Evolutionary conservation across 1,139 yeast species (phyloP).

Genomic region (Lodderomyces orthopsilosis): DNA sequence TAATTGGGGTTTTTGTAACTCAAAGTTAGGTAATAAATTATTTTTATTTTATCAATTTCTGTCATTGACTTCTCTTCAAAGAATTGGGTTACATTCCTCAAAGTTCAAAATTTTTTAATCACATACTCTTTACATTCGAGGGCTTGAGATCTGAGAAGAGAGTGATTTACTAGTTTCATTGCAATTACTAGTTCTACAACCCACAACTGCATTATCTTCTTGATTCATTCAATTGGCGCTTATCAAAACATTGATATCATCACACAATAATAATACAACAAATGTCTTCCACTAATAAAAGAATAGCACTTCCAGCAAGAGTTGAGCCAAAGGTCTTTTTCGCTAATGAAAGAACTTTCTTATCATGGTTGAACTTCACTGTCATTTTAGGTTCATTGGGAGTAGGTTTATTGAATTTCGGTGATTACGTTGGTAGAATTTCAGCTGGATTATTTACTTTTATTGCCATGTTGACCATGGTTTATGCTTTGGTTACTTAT

Average conservation of each 20-base stretch:
- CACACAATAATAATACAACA: no score
- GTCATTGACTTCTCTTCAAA: no score
- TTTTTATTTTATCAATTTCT: background rate
- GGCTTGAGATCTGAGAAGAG: no score
- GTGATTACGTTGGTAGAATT: slow-evolving; percentile 88
- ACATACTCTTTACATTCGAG: no score
- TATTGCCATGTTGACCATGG: slow-evolving; percentile 96
- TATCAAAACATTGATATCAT: no score
- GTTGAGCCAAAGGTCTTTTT: slow-evolving; percentile 98
- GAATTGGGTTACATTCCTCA: no score
- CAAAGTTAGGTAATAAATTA: no score
- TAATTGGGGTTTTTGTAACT: background rate
- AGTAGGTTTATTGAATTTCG: slow-evolving; percentile 91
- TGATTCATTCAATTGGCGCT: no score
- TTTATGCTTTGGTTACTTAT: slow-evolving; percentile 89
- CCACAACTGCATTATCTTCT: no score
- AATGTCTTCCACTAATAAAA: slow-evolving; percentile 48
- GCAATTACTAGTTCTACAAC: no score
- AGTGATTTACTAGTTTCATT: no score
- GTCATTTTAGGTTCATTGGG: slow-evolving; percentile 96
- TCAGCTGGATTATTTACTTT: slow-evolving; percentile 93
- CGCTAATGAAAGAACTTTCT: slow-evolving; percentile 96
- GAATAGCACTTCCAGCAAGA: slow-evolving; percentile 96
- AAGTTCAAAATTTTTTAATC: no score
- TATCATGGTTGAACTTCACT: slow-evolving; percentile 97